These are phyloP conservation scores for Fragilaria radians DNA, from an alignment of 108 stramenopile species.

Conservation along the genomic window DNA sequence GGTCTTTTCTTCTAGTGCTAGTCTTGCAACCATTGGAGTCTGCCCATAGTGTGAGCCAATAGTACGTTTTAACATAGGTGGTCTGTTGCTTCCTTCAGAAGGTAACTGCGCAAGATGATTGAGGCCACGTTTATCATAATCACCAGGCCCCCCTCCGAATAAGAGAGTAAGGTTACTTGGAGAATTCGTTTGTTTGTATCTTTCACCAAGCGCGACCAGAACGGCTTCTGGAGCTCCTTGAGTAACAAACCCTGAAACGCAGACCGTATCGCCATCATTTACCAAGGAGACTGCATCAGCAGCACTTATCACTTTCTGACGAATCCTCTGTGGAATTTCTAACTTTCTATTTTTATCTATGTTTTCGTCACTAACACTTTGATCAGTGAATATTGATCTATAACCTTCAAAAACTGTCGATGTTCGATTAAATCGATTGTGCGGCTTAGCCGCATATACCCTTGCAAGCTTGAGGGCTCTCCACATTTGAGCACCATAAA, in stretches of 20 bases:
- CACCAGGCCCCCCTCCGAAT: slow-evolving; percentile 75
- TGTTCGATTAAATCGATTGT: no score
- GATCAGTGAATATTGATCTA: no score
- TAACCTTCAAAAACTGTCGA: no score
- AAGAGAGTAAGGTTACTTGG: slow-evolving; percentile 53
- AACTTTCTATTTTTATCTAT: background rate
- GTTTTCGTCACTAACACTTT: background rate
- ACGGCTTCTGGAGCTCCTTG: slow-evolving; percentile 50
- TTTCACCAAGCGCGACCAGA: slow-evolving; percentile 47
- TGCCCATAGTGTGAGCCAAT: slow-evolving; percentile 79
- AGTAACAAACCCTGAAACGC: slow-evolving; percentile 62
- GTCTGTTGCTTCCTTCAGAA: slow-evolving; percentile 20
- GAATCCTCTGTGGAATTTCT: slow-evolving; percentile 16
- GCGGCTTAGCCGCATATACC: no score
- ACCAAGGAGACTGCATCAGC: slow-evolving; percentile 43
- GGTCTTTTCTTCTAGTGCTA: slow-evolving; percentile 50
- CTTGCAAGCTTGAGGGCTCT: no score
- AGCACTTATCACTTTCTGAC: slow-evolving; percentile 38
- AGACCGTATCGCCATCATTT: slow-evolving; percentile 43
- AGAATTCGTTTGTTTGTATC: slow-evolving; percentile 33
- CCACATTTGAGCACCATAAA: no score
- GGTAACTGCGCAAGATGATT: slow-evolving; percentile 62
- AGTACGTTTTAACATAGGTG: slow-evolving; percentile 38
- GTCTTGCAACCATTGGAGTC: slow-evolving; percentile 50
- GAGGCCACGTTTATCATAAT: slow-evolving; percentile 48